Evolutionary conservation across 805 yeast species (phyloP), one percentile per base, ranked within the genome.

Genomic region (Kuraishia molischiana): DNA sequence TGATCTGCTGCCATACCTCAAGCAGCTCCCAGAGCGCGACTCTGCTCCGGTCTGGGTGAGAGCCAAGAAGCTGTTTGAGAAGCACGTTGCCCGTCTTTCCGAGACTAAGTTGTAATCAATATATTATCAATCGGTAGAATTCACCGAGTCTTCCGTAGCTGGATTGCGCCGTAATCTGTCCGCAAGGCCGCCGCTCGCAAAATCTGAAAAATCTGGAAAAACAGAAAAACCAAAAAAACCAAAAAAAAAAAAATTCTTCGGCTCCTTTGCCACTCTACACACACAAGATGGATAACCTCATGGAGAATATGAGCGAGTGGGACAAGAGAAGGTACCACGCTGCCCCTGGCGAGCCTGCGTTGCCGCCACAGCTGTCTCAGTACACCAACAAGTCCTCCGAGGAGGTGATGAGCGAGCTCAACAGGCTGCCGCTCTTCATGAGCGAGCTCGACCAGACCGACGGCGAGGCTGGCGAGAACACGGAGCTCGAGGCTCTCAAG

Each of bases 381-480:
- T 50, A 68, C 30, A 62, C 75, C 1, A 67, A 73, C 39, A 83
- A 83, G 50, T 60, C 85, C 2, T 67, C 82, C 0, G 95, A 83
- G 40, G 89, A 87, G 44, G 77, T 87, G 18, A 66, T 85, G 62
- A 62, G 65, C 14, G 95, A 86, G 47, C 62, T 92, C 51, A 86
- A 86, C 54, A 69, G 84, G 50, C 62, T 86, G 54, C 98, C 98
- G 6, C 83, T 92, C 48, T 92, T 92, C 66, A 92, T 92, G 98
- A 87, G 87, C 13, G 72, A 81, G 47, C 61, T 86, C 14, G 94
- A 83, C 49, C 84, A 75, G 22, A 73, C 77, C 2, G 86, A 83
- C 47, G 87, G 84, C 13, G 79, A 71, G 4, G 85, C 84, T 34
- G 90, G 87, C 24, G 81, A 77, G 32, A 85, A 84, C 51, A 52